phyloP scores from a whole-genome alignment of 2,329 filamentous ascomycete genomes.

The Raffaelea albimanens region DNA sequence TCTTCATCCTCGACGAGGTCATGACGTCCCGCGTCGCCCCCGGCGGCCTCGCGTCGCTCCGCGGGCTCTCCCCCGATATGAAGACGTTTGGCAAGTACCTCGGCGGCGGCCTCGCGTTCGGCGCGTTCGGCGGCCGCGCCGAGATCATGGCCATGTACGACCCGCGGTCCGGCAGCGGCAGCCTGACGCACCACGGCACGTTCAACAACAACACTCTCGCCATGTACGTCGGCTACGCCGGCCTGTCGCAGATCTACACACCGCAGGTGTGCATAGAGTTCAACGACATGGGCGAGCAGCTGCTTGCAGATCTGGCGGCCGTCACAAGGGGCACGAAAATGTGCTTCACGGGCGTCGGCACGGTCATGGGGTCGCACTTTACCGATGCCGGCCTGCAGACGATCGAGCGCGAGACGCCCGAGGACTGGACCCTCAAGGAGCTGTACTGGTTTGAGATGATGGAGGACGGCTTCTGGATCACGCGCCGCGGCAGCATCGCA shows the following conservation, averaged over 20 bases:
- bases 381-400: neutral
- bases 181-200: conserved; percentile 45
- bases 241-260: conserved; percentile 26
- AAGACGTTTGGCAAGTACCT: conserved; percentile 49
- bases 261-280: conserved; percentile 21
- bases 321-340: conserved; percentile 24
- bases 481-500: conserved; percentile 11
- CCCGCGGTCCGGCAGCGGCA: conserved; percentile 26
- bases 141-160: conserved; percentile 67
- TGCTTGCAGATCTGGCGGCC: conserved; percentile 21
- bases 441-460: conserved; percentile 14
- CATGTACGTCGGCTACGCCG: conserved; percentile 43
- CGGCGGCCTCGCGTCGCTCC: conserved; percentile 51
- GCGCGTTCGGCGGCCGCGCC: conserved; percentile 43
- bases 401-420: conserved; percentile 8
- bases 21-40: conserved; percentile 54
- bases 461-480: conserved; percentile 12
- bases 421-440: conserved; percentile 12
- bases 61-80: conserved; percentile 46
- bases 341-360: conserved; percentile 27
- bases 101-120: conserved; percentile 49
- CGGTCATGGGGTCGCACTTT: conserved; percentile 17
- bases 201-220: conserved; percentile 53
- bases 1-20: conserved; percentile 62
- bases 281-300: conserved; percentile 20